phyloP scores from a whole-genome alignment of 2,329 filamentous ascomycete species.

The Hypoxylon sp. region DNA sequence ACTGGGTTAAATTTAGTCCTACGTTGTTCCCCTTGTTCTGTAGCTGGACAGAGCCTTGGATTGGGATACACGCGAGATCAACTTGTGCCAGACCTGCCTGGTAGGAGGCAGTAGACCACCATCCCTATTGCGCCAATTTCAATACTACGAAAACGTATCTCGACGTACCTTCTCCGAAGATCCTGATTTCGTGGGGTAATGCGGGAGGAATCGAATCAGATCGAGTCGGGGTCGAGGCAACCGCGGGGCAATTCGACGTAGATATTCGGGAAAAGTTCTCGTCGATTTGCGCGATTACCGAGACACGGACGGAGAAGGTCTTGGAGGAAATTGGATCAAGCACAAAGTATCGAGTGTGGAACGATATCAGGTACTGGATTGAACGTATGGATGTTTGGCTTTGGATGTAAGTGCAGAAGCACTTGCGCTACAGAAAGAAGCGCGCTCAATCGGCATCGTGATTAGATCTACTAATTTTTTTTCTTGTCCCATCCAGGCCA shows the following conservation, averaged over 20 bases:
- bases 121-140: conserved; percentile 16
- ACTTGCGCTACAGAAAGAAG: conserved; percentile 28
- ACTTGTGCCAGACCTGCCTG: conserved; percentile 14
- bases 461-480: conserved; percentile 39
- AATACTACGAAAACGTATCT: conserved; percentile 15
- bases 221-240: conserved; percentile 22
- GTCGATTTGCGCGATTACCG: conserved; percentile 38
- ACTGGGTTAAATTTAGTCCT: conserved; percentile 5
- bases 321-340: conserved; percentile 5
- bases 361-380: conserved; percentile 16
- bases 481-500: conserved; percentile 29
- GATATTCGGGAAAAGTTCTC: conserved; percentile 15
- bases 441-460: conserved; percentile 39
- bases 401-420: conserved; percentile 34
- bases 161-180: conserved; percentile 35
- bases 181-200: conserved; percentile 16
- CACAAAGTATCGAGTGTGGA: neutral
- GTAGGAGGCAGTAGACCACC: conserved; percentile 20
- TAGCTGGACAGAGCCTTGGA: conserved; percentile 13
- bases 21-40: neutral
- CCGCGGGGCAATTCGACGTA: conserved; percentile 29
- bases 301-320: neutral
- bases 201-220: conserved; percentile 15
- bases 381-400: conserved; percentile 15
- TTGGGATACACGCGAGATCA: conserved; percentile 9